A percentile compares a stretch with the other conserved stretches of the same genome.
Evolutionary conservation across 495 filamentous ascomycete species (phyloP).

Genomic region (Lasiosphaeriaceae sp.): DNA sequence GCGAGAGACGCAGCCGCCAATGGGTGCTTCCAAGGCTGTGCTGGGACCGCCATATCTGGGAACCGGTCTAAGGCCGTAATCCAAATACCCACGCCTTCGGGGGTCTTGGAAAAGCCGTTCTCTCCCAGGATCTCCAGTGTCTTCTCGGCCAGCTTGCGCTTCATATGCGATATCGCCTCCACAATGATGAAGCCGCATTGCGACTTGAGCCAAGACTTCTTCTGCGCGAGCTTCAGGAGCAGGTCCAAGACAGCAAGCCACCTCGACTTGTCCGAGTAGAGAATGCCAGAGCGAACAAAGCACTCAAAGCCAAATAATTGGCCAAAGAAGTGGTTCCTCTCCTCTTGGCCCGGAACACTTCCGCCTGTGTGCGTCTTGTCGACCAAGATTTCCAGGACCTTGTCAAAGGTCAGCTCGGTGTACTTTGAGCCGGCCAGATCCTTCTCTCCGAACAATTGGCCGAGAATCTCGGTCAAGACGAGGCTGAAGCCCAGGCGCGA

Average conservation of each 20-base stretch:
- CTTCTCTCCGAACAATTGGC: constrained; percentile 53
- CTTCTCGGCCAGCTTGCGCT: constrained; percentile 49
- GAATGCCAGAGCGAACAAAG: constrained; percentile 71
- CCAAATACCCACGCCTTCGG: constrained; percentile 90
- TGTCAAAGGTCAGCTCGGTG: constrained; percentile 47
- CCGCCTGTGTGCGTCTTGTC: constrained; percentile 62
- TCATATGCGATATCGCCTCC: constrained; percentile 47
- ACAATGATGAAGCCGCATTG: constrained; percentile 74
- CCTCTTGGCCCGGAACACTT: constrained; percentile 66
- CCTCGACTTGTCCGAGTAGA: constrained; percentile 54
- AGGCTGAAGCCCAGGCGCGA: constrained; percentile 88
- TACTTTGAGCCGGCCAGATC: constrained; percentile 41
- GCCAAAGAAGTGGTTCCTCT: constrained; percentile 79
- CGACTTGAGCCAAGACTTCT: constrained; percentile 84
- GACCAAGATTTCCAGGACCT: constrained; percentile 62
- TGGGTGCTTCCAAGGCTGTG: constrained; percentile 74
- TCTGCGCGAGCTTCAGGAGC: constrained; percentile 54
- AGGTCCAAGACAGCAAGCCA: constrained; percentile 62
- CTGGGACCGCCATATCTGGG: constrained; percentile 58
- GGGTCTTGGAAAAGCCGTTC: constrained; percentile 64
- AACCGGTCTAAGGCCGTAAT: constrained; percentile 61
- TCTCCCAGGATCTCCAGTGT: constrained; percentile 60
- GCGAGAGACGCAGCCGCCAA: constrained; percentile 59
- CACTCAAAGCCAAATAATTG: constrained; percentile 82
- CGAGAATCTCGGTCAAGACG: constrained; percentile 77